Percentiles rank a stretch among this genome's conserved stretches.
Conservation (phyloP, 2,329 filamentous ascomycete species). For the Hymenoscyphus scutula region DNA sequence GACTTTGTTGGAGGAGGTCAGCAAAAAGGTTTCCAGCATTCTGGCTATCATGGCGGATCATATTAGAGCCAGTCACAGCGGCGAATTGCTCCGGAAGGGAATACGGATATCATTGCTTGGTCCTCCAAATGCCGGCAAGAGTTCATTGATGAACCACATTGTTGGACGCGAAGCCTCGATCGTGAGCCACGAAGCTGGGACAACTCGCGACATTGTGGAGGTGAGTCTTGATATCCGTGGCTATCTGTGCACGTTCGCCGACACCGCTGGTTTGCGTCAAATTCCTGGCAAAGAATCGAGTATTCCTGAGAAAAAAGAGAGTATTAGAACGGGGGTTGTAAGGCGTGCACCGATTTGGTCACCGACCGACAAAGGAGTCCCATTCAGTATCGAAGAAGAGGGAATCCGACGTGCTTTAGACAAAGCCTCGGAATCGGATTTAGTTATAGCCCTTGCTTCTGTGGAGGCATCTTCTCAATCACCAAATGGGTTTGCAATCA, state of each 20-base stretch:
- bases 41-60: conserved; percentile 64
- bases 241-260: conserved; percentile 89
- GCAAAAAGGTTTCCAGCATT: conserved; percentile 60
- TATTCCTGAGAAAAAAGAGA: conserved; percentile 18
- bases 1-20: conserved; percentile 69
- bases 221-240: conserved; percentile 85
- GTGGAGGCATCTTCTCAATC: conserved; percentile 50
- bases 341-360: not conserved
- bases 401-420: conserved; percentile 84
- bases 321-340: conserved; percentile 7
- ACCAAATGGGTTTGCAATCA: conserved; percentile 43
- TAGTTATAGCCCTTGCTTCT: conserved; percentile 78
- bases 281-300: conserved; percentile 16
- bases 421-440: conserved; percentile 77
- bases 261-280: conserved; percentile 83
- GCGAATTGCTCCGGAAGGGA: conserved; percentile 79
- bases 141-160: conserved; percentile 84
- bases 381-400: conserved; percentile 69
- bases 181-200: conserved; percentile 88
- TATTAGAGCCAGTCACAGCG: conserved; percentile 73
- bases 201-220: conserved; percentile 91
- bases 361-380: conserved; percentile 7
- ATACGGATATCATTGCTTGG: conserved; percentile 85
- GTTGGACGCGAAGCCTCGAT: conserved; percentile 94
- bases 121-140: conserved; percentile 93